Conservation (phyloP, 768 basidiomycete genomes). For the Naganishia antarctica region DNA sequence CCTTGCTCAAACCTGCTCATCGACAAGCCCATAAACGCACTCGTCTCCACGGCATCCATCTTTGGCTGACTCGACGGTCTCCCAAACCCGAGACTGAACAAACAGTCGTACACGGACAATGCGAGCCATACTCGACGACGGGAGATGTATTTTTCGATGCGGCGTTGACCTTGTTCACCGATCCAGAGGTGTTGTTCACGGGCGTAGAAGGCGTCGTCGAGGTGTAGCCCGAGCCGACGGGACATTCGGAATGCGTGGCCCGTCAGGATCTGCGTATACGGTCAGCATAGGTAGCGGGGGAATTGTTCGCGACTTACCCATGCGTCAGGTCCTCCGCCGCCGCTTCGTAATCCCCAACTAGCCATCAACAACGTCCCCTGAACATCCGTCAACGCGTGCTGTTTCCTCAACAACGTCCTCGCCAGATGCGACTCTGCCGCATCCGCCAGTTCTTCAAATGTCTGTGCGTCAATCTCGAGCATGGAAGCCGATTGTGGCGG, state of each 20-base stretch:
- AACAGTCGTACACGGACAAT: conserved; percentile 34
- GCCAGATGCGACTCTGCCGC: conserved; percentile 38
- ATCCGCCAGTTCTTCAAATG: conserved; percentile 26
- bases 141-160: conserved; percentile 35
- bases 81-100: conserved; percentile 39
- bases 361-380: conserved; percentile 37
- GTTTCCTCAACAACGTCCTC: conserved; percentile 34
- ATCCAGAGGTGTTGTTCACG: conserved; percentile 23
- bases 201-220: conserved; percentile 34
- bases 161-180: conserved; percentile 30
- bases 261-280: conserved; percentile 26
- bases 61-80: conserved; percentile 35
- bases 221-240: conserved; percentile 35
- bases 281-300: not conserved
- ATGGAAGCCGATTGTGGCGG: not conserved
- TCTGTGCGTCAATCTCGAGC: not conserved
- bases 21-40: conserved; percentile 33
- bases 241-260: conserved; percentile 36
- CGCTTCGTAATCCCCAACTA: conserved; percentile 37
- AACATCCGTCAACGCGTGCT: conserved; percentile 37
- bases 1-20: conserved; percentile 19
- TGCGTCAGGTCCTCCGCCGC: conserved; percentile 37
- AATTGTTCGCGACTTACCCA: conserved; percentile 29
- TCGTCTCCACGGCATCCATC: conserved; percentile 38
- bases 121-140: conserved; percentile 38